Conservation (phyloP, 345 rosid genomes). For the Linum trigynum region DNA sequence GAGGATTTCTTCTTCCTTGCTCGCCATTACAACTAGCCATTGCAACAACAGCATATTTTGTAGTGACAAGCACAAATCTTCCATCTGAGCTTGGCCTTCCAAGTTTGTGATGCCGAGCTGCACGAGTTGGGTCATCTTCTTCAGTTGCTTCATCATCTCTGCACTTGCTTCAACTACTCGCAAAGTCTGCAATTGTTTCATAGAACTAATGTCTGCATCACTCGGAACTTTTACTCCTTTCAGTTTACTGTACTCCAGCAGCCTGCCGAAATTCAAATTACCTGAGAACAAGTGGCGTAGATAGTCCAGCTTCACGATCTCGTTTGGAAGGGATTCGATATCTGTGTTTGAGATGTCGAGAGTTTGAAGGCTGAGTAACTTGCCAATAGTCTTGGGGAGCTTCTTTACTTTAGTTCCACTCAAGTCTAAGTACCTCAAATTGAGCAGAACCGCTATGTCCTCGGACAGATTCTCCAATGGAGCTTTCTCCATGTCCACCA, state of each 20-base stretch:
- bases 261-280: background rate
- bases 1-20: slow-evolving; percentile 11
- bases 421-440: slow-evolving; percentile 3
- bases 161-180: slow-evolving; percentile 14
- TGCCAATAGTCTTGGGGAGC: slow-evolving; percentile 3
- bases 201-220: background rate
- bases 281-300: slow-evolving; percentile 19
- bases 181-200: slow-evolving; percentile 30
- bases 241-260: slow-evolving; percentile 11
- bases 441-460: background rate
- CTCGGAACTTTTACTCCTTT: slow-evolving; percentile 13
- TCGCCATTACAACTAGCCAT: slow-evolving; percentile 17
- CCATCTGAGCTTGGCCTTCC: slow-evolving; percentile 17
- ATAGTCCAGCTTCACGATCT: slow-evolving; percentile 20
- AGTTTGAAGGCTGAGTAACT: slow-evolving; percentile 2
- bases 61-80: slow-evolving; percentile 19
- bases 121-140: slow-evolving; percentile 25
- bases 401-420: background rate
- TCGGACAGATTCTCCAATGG: background rate
- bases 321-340: slow-evolving; percentile 25
- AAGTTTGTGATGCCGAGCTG: slow-evolving; percentile 19
- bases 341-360: background rate
- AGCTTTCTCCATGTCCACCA: slow-evolving; percentile 1
- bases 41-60: slow-evolving; percentile 18
- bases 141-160: slow-evolving; percentile 13